A percentile compares a stretch with the other conserved stretches of the same genome.
phyloP scores from a whole-genome alignment of 805 yeast species.

The Sugiyamaella valdiviana region DNA sequence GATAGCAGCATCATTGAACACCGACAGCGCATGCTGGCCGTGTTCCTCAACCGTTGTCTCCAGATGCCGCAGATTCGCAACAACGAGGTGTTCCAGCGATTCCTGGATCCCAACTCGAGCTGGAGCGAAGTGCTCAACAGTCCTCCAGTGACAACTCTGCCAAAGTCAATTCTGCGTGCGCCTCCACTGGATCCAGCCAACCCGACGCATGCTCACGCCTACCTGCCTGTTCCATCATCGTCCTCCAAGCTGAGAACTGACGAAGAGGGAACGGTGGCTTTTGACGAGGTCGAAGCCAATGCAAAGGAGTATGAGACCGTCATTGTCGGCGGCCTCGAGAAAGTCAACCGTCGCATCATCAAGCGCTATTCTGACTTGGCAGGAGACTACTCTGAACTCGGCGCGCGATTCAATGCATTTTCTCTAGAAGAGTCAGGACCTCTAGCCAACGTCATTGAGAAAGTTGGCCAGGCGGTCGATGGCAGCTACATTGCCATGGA shows the following conservation, averaged over 20 bases:
- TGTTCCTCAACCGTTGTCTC: constrained; percentile 72
- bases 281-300: constrained; percentile 37
- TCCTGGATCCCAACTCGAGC: constrained; percentile 75
- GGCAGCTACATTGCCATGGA: constrained; percentile 47
- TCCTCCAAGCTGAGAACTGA: constrained; percentile 30
- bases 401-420: constrained; percentile 60
- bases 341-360: constrained; percentile 49
- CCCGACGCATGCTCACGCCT: constrained; percentile 53
- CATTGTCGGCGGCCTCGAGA: constrained; percentile 47
- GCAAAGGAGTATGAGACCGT: constrained; percentile 43
- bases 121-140: constrained; percentile 70
- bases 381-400: constrained; percentile 66
- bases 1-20: constrained; percentile 47
- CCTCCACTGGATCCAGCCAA: constrained; percentile 57
- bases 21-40: constrained; percentile 67
- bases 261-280: constrained; percentile 35
- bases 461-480: constrained; percentile 82
- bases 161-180: constrained; percentile 47
- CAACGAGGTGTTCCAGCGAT: constrained; percentile 62
- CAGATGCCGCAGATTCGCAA: constrained; percentile 49
- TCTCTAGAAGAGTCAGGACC: constrained; percentile 42
- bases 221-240: constrained; percentile 56
- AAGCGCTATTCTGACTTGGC: constrained; percentile 53
- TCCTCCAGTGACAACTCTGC: constrained; percentile 50
- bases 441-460: constrained; percentile 58